Evolutionary conservation across 345 rosid genomes (phyloP).

Genomic region (Gossypium mustelinum): DNA sequence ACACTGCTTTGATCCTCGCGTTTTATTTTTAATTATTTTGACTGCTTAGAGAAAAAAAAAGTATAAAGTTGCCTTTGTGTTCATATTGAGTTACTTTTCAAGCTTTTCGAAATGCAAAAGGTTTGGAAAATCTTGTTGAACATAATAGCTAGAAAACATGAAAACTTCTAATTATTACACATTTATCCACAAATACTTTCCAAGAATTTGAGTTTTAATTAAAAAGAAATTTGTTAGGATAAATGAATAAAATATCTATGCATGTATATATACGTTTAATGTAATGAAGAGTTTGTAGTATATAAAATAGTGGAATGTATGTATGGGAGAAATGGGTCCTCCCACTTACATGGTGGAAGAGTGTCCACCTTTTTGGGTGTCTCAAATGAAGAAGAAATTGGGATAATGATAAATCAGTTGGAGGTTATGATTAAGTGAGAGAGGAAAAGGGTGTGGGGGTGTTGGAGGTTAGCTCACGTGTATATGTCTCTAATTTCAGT

Average conservation of each 20-base stretch:
- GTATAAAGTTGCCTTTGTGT: neutral
- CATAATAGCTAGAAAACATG: neutral
- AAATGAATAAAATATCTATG: neutral
- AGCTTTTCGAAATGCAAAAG: neutral
- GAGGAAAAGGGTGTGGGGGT: slow-evolving; percentile 44
- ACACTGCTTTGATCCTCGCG: too few species aligned
- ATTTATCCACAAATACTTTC: neutral
- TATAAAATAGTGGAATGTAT: neutral
- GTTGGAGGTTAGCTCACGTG: slow-evolving; percentile 92
- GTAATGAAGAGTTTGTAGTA: neutral
- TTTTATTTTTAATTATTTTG: neutral
- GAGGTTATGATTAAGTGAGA: slow-evolving; percentile 42
- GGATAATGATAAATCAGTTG: slow-evolving; percentile 35
- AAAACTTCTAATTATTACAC: neutral
- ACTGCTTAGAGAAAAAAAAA: neutral
- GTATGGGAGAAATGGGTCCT: slow-evolving; percentile 1
- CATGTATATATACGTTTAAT: neutral
- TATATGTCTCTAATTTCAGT: slow-evolving; percentile 45
- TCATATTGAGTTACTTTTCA: slow-evolving; percentile 2
- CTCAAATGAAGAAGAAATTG: neutral
- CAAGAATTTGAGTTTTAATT: neutral
- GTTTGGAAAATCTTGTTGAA: neutral
- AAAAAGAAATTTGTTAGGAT: neutral
- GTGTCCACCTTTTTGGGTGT: slow-evolving; percentile 17
- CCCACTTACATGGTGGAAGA: slow-evolving; percentile 17